phyloP scores from a whole-genome alignment of 768 basidiomycete genomes.

The Terana coerulea region DNA sequence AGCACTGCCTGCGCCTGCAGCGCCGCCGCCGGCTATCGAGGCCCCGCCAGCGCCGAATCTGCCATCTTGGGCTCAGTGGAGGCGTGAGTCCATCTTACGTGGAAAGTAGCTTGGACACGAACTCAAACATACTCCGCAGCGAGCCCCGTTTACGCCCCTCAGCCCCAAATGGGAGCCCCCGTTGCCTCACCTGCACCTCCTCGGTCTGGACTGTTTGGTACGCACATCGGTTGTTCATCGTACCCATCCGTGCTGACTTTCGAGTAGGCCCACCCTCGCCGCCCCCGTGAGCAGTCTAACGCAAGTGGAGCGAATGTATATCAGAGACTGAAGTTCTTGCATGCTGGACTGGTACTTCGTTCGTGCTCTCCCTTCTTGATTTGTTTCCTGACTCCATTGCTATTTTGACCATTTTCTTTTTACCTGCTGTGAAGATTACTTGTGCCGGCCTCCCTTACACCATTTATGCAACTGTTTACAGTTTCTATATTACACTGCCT shows the following conservation, averaged over 20 bases:
- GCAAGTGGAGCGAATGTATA: not conserved
- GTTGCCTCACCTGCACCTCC: slow-evolving; percentile 39
- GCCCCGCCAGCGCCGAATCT: slow-evolving; percentile 45
- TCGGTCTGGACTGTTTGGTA: slow-evolving; percentile 67
- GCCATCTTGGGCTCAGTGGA: slow-evolving; percentile 86
- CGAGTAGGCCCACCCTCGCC: not conserved
- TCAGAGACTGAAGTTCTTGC: too few species aligned
- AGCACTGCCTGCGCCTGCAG: slow-evolving; percentile 24
- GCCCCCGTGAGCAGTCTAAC: too few species aligned
- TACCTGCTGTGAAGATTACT: too few species aligned
- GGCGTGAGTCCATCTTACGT: slow-evolving; percentile 48
- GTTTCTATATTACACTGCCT: too few species aligned
- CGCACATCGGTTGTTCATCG: slow-evolving; percentile 10
- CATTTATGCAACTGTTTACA: too few species aligned
- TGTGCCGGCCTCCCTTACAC: too few species aligned
- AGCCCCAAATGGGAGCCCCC: slow-evolving; percentile 32
- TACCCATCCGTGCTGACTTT: not conserved
- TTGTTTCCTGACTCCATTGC: not conserved
- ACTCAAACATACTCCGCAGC: slow-evolving; percentile 46
- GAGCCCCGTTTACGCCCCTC: slow-evolving; percentile 58
- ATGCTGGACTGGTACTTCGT: not conserved
- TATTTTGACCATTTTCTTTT: not conserved
- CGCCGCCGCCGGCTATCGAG: slow-evolving; percentile 33
- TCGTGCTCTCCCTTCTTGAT: not conserved
- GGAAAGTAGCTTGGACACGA: not conserved